Evolutionary conservation across 1,284 basidiomycete genomes (phyloP).

Genomic region (Clitocybe nebularis): DNA sequence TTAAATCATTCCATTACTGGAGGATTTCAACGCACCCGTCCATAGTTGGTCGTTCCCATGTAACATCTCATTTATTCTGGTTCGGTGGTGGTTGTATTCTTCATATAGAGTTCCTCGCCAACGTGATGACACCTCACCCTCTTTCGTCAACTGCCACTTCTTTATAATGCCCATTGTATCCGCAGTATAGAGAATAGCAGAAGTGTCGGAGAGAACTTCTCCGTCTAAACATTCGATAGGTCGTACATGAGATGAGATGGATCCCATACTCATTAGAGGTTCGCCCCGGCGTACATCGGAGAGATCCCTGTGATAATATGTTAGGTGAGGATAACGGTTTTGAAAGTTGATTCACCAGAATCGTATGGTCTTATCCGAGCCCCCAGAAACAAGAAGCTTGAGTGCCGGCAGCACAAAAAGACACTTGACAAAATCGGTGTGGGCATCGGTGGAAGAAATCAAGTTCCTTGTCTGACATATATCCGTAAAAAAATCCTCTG

Average conservation of each 20-base stretch:
- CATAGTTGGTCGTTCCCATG: constrained; percentile 70
- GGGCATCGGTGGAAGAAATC: constrained; percentile 72
- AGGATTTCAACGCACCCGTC: constrained; percentile 57
- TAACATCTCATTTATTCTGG: constrained; percentile 72
- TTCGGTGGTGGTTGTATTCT: constrained; percentile 71
- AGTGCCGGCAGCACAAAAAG: constrained; percentile 66
- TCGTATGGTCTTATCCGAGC: constrained; percentile 87
- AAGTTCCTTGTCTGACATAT: constrained; percentile 56
- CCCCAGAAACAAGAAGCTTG: constrained; percentile 75
- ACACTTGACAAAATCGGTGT: constrained; percentile 85
- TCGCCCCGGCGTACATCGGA: constrained; percentile 37
- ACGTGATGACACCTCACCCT: constrained; percentile 35
- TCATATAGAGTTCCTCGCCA: constrained; percentile 55
- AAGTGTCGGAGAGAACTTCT: constrained; percentile 36
- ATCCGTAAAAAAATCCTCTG: background rate
- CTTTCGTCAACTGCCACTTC: constrained; percentile 63
- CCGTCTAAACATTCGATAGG: constrained; percentile 66
- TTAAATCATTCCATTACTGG: constrained; percentile 4
- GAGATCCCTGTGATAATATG: constrained; percentile 52
- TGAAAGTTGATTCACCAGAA: constrained; percentile 60
- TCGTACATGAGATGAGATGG: constrained; percentile 70
- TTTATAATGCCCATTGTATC: constrained; percentile 87
- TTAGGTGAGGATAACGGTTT: background rate
- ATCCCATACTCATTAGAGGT: constrained; percentile 52
- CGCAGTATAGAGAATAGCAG: constrained; percentile 65